Base-by-base conservation (phyloP, 169 alveolate genomes). In the Ichthyophthirius multifiliis region DNA sequence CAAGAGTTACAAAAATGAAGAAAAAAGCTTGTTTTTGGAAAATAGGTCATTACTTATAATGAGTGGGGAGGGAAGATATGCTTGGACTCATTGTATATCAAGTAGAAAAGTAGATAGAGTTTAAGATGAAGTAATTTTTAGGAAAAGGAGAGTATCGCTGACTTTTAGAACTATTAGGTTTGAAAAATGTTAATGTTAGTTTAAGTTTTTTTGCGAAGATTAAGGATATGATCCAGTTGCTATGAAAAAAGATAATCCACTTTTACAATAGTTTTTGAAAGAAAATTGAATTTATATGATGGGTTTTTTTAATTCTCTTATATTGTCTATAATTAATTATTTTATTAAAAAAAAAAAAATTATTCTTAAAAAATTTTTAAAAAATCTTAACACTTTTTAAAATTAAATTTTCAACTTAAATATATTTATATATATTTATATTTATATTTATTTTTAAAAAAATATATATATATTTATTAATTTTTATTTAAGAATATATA, bases 61-160 rank as follows among this genome's bases (percentile, higher is more conserved):
- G n/a, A 65, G 82, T 23, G 95, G 90, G 31, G 95, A 89, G 35
- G 93, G 81, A 1, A 78, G 95, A 55, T 91, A 86, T 65, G 86
- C 86, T 34, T 91, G 91, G 86, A 39, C 82, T 7, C 95, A 91
- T 45, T 67, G 89, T 10, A 88, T 91, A 20, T 82, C 92, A 13
- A 37, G 87, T 18, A 82, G 95, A 55, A 91, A 91, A 67, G 65
- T 90, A 4, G 94, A 90, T 77, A 85, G 82, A 63, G 89, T 90
- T 10, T 77, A 86, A 23, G 86, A 85, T 0, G 67, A 65, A 16
- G 62, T 88, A 27, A 77, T 76, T n/a, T 85, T 87, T 74, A 83
- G 95, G 55, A 46, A 65, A 35, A 78, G 94, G 81, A 88, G 95
- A 62, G 71, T 91, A 12, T 88, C 94, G n/a, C 76, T 88, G 39